A percentile compares a stretch with the other conserved stretches of the same genome.
Evolutionary conservation across 179 eudicot species (phyloP).

Genomic region (Pouteria campechiana): DNA sequence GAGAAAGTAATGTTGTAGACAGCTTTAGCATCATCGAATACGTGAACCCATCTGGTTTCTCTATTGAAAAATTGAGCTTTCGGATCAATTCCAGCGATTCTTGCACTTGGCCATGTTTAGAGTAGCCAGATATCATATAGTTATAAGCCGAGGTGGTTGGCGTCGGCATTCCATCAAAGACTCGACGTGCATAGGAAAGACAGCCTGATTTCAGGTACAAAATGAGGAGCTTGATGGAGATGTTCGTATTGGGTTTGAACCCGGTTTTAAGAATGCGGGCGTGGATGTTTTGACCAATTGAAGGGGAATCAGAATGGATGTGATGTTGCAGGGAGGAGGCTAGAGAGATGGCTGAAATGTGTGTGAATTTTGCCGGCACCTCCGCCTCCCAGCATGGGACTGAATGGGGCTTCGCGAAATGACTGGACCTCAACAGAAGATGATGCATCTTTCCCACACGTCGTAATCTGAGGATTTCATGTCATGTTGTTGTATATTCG

Average conservation of each 20-base stretch:
- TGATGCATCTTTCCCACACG: too few relatives aligned
- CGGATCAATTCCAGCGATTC: constrained; percentile 45
- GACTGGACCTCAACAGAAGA: too few relatives aligned
- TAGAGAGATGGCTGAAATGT: constrained; percentile 20
- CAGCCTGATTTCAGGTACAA: constrained; percentile 42
- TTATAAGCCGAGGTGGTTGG: constrained; percentile 70
- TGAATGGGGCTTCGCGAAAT: too few relatives aligned
- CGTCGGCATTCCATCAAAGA: constrained; percentile 61
- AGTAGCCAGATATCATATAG: constrained; percentile 62
- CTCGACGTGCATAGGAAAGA: constrained; percentile 40
- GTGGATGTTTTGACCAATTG: constrained; percentile 73
- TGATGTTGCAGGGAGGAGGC: constrained; percentile 45
- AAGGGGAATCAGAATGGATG: constrained; percentile 61
- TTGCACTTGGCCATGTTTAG: constrained; percentile 24
- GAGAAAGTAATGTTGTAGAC: constrained; percentile 21
- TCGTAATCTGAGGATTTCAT: too few relatives aligned
- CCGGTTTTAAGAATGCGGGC: constrained; percentile 63
- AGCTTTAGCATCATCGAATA: constrained; percentile 72
- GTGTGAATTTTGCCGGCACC: too few relatives aligned
- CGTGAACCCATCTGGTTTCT: constrained; percentile 68
- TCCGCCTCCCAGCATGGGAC: too few relatives aligned
- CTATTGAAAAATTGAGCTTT: constrained; percentile 17
- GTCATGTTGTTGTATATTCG: too few relatives aligned
- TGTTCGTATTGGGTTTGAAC: constrained; percentile 42
- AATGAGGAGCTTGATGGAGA: constrained; percentile 60